phyloP scores from a whole-genome alignment of 2,329 filamentous ascomycete species.

The Chalara sp. region DNA sequence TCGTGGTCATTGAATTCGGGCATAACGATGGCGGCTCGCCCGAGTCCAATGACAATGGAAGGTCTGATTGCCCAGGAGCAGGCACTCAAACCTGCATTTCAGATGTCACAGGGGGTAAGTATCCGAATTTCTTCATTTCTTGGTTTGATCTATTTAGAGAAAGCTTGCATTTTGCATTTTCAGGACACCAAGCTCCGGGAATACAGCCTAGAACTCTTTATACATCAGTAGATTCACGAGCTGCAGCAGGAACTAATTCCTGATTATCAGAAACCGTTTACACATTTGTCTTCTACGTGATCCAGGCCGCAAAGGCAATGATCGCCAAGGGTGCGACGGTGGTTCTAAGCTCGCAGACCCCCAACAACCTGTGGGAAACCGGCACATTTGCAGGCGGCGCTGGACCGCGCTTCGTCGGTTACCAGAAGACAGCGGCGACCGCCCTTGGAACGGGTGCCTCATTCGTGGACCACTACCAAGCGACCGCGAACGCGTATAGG shows the following conservation, averaged over 20 bases:
- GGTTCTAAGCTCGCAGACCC: constrained; percentile 50
- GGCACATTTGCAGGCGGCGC: constrained; percentile 33
- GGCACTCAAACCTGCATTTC: background rate
- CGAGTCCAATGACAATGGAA: constrained; percentile 49
- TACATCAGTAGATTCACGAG: too few species aligned
- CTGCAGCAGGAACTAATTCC: background rate
- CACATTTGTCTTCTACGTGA: constrained; percentile 17
- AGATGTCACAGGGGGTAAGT: too few species aligned
- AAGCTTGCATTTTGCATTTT: too few species aligned
- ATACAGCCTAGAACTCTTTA: too few species aligned
- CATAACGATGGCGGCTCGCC: constrained; percentile 60
- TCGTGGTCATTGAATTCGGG: constrained; percentile 64
- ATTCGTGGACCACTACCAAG: constrained; percentile 16
- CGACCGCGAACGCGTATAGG: constrained; percentile 13
- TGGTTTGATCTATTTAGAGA: too few species aligned
- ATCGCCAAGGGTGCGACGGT: constrained; percentile 50
- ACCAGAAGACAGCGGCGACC: too few species aligned
- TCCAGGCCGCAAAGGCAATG: constrained; percentile 16
- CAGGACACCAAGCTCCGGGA: too few species aligned
- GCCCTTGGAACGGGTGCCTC: constrained; percentile 10
- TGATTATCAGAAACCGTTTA: constrained; percentile 16
- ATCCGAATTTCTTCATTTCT: too few species aligned
- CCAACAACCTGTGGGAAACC: constrained; percentile 55
- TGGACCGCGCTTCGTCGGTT: too few species aligned
- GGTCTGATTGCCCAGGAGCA: constrained; percentile 44